A percentile compares a stretch with the other conserved stretches of the same genome.
Conservation (phyloP, 441 rosid species). For the Corymbia citriodora region DNA sequence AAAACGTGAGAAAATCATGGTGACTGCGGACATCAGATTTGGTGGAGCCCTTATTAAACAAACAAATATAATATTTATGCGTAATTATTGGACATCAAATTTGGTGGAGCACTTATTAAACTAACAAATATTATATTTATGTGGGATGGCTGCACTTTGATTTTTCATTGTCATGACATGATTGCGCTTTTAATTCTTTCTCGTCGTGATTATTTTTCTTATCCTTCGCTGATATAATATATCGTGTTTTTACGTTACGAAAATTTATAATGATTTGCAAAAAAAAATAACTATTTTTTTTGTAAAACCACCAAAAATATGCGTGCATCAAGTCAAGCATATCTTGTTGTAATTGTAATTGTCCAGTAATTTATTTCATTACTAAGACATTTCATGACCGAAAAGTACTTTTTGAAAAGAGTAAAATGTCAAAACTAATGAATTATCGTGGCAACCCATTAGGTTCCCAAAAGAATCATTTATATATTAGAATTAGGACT, state of each 20-base stretch:
- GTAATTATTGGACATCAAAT: too few species aligned
- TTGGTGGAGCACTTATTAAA: too few species aligned
- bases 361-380: neutral
- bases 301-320: neutral
- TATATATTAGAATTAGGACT: neutral
- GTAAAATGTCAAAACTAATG: neutral
- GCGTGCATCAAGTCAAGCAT: neutral
- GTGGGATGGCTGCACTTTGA: too few species aligned
- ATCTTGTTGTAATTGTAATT: neutral
- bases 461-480: neutral
- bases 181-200: neutral
- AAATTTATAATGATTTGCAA: neutral
- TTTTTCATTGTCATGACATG: neutral
- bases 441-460: rapidly evolving
- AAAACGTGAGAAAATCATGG: neutral
- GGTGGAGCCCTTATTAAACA: too few species aligned
- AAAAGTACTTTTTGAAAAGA: neutral
- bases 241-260: neutral
- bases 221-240: neutral
- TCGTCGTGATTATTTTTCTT: neutral
- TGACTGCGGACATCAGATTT: too few species aligned
- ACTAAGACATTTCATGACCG: neutral
- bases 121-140: too few species aligned
- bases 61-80: too few species aligned
- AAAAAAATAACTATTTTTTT: too few species aligned